Evolutionary conservation across 2,329 filamentous ascomycete species (phyloP).

Genomic region (Plenodomus biglobosus): DNA sequence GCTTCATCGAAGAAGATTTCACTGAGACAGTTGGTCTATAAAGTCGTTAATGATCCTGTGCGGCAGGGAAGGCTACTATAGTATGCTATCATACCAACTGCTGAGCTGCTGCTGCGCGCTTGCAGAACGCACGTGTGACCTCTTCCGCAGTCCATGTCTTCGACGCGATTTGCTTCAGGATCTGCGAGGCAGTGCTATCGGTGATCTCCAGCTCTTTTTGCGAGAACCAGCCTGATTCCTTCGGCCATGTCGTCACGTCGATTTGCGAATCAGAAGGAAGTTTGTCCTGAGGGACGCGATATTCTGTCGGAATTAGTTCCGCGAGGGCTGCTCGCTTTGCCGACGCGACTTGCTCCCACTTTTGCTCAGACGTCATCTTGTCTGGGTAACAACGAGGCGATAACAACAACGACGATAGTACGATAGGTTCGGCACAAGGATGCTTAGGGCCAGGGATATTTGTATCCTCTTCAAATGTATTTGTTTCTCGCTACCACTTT

Average conservation of each 20-base stretch:
- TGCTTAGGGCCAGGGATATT: neutral
- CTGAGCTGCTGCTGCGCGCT: constrained; percentile 57
- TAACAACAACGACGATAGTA: neutral
- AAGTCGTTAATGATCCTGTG: constrained; percentile 1
- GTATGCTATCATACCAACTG: constrained; percentile 56
- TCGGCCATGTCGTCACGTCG: constrained; percentile 60
- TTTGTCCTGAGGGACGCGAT: constrained; percentile 57
- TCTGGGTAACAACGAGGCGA: neutral
- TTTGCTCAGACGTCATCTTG: constrained; percentile 19
- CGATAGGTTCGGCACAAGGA: neutral
- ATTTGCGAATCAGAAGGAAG: constrained; percentile 57
- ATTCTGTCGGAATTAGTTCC: constrained; percentile 60
- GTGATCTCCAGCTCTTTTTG: constrained; percentile 56
- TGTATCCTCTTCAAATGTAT: neutral
- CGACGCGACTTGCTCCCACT: constrained; percentile 51
- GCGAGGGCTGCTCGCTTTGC: constrained; percentile 49
- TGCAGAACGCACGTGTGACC: constrained; percentile 58
- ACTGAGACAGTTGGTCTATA: constrained; percentile 61
- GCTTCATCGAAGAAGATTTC: constrained; percentile 60
- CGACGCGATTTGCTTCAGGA: constrained; percentile 46
- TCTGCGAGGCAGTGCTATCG: constrained; percentile 43
- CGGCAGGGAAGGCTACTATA: too few relatives aligned
- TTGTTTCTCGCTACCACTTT: neutral
- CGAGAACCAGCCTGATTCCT: constrained; percentile 61
- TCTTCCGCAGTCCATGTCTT: constrained; percentile 55